Conservation (phyloP, 2,329 filamentous ascomycete species). For the Pseudopyricularia cyperi region DNA sequence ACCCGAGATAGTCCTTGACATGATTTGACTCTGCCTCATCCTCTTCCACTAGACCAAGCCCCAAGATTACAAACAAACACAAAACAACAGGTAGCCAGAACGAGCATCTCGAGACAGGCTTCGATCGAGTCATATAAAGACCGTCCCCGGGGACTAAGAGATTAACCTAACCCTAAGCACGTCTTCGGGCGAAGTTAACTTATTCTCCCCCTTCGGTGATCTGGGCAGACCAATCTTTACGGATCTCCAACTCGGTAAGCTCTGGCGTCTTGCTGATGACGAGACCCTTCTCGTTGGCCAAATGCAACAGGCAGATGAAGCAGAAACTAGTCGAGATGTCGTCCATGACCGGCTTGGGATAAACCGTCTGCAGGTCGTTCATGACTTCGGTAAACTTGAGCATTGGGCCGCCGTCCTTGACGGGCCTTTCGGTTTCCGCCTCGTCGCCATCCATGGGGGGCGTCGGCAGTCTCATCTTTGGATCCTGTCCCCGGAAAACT, state of each 20-base stretch:
- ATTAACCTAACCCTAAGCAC: not conserved
- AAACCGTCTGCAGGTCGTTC: constrained; percentile 76
- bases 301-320: constrained; percentile 84
- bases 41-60: too few species aligned
- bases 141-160: too few species aligned
- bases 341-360: constrained; percentile 72
- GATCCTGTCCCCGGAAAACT: constrained; percentile 8
- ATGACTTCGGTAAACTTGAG: constrained; percentile 87
- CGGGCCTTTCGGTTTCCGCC: constrained; percentile 4
- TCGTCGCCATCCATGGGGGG: constrained; percentile 10
- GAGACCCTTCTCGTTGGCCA: constrained; percentile 87
- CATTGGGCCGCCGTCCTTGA: constrained; percentile 28
- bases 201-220: constrained; percentile 28
- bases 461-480: constrained; percentile 15
- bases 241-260: constrained; percentile 46
- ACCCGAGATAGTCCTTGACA: too few species aligned
- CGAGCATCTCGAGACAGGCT: too few species aligned
- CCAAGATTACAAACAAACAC: too few species aligned
- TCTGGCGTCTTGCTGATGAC: constrained; percentile 53
- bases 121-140: too few species aligned
- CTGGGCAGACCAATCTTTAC: constrained; percentile 49
- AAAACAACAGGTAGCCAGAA: too few species aligned
- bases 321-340: constrained; percentile 91
- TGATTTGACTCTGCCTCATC: too few species aligned
- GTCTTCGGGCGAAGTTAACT: not conserved